A percentile compares a stretch with the other conserved stretches of the same genome.
Conservation (phyloP, 1,284 basidiomycete species). For the Neolentinus lepideus region DNA sequence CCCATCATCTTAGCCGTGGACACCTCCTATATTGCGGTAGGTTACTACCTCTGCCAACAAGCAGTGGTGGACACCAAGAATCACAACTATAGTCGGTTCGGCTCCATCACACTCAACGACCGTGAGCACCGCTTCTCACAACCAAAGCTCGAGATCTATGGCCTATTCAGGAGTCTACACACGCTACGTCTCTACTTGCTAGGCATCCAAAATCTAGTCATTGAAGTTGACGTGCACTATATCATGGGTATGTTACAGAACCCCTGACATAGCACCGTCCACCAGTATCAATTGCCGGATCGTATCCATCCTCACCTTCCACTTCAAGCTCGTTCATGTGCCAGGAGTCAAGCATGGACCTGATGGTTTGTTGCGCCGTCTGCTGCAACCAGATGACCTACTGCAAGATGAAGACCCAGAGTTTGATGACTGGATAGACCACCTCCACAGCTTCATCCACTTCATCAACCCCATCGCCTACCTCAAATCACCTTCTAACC, state of each 20-base stretch:
- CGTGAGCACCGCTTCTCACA: conserved; percentile 30
- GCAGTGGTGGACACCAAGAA: conserved; percentile 12
- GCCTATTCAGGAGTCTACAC: conserved; percentile 25
- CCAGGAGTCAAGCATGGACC: conserved; percentile 21
- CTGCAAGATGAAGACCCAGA: conserved; percentile 19
- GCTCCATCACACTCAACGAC: conserved; percentile 29
- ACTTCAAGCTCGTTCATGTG: conserved; percentile 27
- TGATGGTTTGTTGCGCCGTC: conserved; percentile 28
- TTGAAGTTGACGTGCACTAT: conserved; percentile 32
- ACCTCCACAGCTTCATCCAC: conserved; percentile 11
- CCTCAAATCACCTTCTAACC: background rate
- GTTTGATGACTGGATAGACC: conserved; percentile 26
- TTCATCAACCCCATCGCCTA: background rate
- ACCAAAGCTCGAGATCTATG: conserved; percentile 33
- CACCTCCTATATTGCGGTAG: conserved; percentile 26
- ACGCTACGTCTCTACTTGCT: conserved; percentile 21
- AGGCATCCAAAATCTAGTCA: conserved; percentile 23
- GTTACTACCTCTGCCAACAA: conserved; percentile 23
- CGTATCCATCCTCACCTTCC: conserved; percentile 26
- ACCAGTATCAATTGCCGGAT: conserved; percentile 34
- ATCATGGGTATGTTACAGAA: conserved; percentile 37
- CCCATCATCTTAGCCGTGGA: conserved; percentile 27
- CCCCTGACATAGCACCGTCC: conserved; percentile 26
- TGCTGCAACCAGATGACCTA: conserved; percentile 11
- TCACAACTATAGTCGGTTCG: conserved; percentile 11